Evolutionary conservation across 148 eudicot genomes (phyloP).

Genomic region (Fagopyrum esculentum): DNA sequence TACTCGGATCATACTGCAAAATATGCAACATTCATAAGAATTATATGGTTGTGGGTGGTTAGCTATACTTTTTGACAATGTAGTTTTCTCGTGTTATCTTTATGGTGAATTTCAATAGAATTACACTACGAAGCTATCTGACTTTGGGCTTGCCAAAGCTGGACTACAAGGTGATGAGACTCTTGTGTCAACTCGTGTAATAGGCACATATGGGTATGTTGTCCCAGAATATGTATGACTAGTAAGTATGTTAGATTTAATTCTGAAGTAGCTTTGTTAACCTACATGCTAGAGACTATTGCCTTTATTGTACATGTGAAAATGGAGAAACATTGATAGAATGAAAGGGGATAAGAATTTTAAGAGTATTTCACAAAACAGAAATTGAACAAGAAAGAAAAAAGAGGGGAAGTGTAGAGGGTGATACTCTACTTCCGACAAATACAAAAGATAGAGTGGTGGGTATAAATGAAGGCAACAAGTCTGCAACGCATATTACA

Average conservation of each 20-base stretch:
- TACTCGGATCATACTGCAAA: neutral
- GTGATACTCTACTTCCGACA: too few species aligned
- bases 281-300: neutral
- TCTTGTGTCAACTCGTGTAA: conserved; percentile 89
- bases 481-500: too few species aligned
- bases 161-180: conserved; percentile 96
- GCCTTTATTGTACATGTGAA: neutral
- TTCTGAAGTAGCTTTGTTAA: neutral
- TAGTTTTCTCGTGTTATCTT: neutral
- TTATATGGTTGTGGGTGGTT: neutral
- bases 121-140: conserved; percentile 83
- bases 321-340: too few species aligned
- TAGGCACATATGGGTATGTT: conserved; percentile 99
- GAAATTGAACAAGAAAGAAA: too few species aligned
- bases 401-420: too few species aligned
- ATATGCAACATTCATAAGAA: neutral
- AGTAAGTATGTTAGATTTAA: conserved; percentile 40
- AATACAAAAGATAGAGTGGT: too few species aligned
- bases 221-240: conserved; percentile 98
- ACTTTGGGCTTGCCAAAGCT: conserved; percentile 96
- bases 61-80: neutral
- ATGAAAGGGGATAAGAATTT: too few species aligned
- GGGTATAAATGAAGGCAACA: too few species aligned
- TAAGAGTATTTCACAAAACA: too few species aligned
- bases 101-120: conserved; percentile 30